Evolutionary conservation across 2,329 filamentous ascomycete genomes (phyloP).

Genomic region (Calonectria hawksworthii): DNA sequence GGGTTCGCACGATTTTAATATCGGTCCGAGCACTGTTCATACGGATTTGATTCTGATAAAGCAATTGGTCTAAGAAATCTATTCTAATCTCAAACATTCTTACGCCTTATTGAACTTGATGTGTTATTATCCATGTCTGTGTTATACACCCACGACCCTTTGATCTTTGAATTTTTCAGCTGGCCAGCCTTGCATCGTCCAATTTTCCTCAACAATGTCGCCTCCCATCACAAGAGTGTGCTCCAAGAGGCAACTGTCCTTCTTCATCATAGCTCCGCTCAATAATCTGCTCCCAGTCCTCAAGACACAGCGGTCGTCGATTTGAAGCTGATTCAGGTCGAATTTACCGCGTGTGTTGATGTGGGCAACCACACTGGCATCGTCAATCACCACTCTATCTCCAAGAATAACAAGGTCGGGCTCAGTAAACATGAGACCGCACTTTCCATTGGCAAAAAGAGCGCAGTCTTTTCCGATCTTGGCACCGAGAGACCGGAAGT

Average conservation of each 20-base stretch:
- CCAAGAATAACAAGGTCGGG: constrained; percentile 68
- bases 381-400: constrained; percentile 66
- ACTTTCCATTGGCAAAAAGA: constrained; percentile 66
- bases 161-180: constrained; percentile 39
- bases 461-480: constrained; percentile 68
- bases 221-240: constrained; percentile 71
- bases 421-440: constrained; percentile 69
- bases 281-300: constrained; percentile 66
- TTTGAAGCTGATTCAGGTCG: constrained; percentile 64
- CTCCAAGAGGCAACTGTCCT: constrained; percentile 67
- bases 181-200: constrained; percentile 69
- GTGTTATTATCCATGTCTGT: neutral
- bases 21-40: neutral
- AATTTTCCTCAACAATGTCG: constrained; percentile 64
- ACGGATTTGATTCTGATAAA: neutral
- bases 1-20: neutral
- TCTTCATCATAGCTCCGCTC: constrained; percentile 66
- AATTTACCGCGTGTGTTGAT: constrained; percentile 71
- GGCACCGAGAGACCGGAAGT: constrained; percentile 68
- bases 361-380: constrained; percentile 69
- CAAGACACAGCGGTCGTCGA: constrained; percentile 66
- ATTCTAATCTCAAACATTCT: neutral
- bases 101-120: neutral
- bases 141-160: neutral
- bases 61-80: neutral